Conservation (phyloP, 116 monocot genomes). For the Phalaenopsis hybrid region DNA sequence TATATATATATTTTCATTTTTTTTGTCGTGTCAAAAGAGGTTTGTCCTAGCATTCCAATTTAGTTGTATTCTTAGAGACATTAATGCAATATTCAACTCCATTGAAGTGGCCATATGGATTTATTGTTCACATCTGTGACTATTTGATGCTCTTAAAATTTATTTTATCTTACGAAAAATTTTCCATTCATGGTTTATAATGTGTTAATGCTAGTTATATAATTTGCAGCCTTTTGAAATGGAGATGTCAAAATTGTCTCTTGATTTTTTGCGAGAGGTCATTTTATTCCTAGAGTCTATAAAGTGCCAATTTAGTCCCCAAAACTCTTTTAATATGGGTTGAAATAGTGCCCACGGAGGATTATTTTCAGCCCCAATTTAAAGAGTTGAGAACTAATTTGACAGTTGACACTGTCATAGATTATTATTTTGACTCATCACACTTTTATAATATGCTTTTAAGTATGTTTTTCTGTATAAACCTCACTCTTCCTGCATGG, state of each 20-base stretch:
- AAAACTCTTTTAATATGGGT: too few species aligned
- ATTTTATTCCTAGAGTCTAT: too few species aligned
- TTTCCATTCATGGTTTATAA: background rate
- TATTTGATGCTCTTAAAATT: background rate
- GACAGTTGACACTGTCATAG: too few species aligned
- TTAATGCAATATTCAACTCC: background rate
- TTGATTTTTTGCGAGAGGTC: too few species aligned
- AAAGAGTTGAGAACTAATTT: too few species aligned
- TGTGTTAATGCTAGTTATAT: background rate
- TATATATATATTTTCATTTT: background rate
- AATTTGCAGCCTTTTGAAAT: background rate
- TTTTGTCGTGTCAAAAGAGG: background rate
- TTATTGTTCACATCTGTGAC: background rate
- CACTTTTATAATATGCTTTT: background rate
- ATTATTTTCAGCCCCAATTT: too few species aligned
- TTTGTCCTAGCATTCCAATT: background rate
- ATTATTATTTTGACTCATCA: too few species aligned
- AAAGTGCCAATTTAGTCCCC: too few species aligned
- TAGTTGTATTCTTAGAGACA: background rate
- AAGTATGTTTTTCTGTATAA: background rate
- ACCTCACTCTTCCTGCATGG: background rate
- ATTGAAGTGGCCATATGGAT: background rate
- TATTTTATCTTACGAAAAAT: background rate
- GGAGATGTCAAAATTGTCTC: too few species aligned
- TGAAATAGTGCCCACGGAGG: too few species aligned